Percentiles rank a stretch among this genome's conserved stretches.
These are phyloP conservation scores for Microcos paniculata DNA, from an alignment of 345 rosid genomes.

Conservation along the genomic window DNA sequence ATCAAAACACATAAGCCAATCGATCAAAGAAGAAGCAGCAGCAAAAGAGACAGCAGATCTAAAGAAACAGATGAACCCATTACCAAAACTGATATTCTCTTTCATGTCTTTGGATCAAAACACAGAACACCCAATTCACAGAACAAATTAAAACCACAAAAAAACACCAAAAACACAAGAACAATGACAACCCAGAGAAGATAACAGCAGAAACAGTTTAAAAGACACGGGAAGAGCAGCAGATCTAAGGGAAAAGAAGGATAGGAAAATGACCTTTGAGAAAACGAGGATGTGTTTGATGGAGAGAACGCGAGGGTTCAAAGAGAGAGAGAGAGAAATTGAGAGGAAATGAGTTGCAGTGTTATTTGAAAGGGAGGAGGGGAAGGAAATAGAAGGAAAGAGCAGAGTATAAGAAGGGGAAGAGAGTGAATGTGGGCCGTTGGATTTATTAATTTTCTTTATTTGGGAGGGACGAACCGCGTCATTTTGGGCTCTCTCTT, in stretches of 20 bases:
- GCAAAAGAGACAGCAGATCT: background rate
- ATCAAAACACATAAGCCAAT: background rate
- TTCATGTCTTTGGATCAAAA: background rate
- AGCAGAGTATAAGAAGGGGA: constrained; percentile 5
- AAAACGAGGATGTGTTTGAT: constrained; percentile 1
- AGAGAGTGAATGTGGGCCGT: constrained; percentile 22
- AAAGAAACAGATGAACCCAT: background rate
- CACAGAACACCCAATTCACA: background rate
- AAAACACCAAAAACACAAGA: background rate
- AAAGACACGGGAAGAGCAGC: background rate
- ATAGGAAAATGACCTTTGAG: constrained; percentile 13
- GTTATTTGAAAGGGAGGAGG: background rate
- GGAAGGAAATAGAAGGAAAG: background rate
- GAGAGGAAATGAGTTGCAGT: background rate
- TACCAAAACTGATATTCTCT: background rate
- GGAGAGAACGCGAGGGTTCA: background rate
- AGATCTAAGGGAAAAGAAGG: background rate
- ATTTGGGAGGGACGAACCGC: constrained; percentile 16
- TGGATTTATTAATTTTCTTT: background rate
- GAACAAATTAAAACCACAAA: background rate
- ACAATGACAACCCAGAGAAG: background rate
- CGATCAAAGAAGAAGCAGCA: background rate
- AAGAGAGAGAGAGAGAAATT: background rate
- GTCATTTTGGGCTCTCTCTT: constrained; percentile 9
- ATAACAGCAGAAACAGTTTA: background rate